A percentile compares a stretch with the other conserved stretches of the same genome.
phyloP scores from a whole-genome alignment of 2,329 filamentous ascomycete genomes.

The Botrytis byssoidea region DNA sequence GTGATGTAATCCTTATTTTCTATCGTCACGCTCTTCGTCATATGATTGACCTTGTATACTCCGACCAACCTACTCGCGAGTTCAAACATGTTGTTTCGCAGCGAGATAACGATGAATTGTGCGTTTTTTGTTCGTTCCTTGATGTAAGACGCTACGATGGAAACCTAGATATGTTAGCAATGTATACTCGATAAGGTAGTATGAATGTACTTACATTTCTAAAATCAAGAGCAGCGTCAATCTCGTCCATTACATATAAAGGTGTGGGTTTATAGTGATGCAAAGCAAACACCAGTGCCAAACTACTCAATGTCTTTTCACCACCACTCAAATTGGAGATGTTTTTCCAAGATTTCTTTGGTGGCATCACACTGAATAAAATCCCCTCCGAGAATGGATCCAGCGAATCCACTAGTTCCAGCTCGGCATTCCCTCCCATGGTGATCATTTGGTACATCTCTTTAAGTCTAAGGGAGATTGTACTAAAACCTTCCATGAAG shows the following conservation, averaged over 20 bases:
- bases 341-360: conserved; percentile 99
- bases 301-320: conserved; percentile 91
- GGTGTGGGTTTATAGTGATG: conserved; percentile 98
- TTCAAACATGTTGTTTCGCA: conserved; percentile 99
- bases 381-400: conserved; percentile 98
- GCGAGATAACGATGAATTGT: conserved; percentile 96
- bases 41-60: conserved; percentile 99
- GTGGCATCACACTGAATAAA: conserved; percentile 96
- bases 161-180: conserved; percentile 55
- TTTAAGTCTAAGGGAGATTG: conserved; percentile 90
- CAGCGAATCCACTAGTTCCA: conserved; percentile 92
- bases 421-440: conserved; percentile 96
- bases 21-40: conserved; percentile 90
- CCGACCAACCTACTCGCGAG: conserved; percentile 91
- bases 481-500: conserved; percentile 97
- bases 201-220: conserved; percentile 72
- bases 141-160: conserved; percentile 97
- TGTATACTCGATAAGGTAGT: background rate
- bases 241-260: conserved; percentile 99
- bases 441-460: conserved; percentile 99
- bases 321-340: conserved; percentile 94
- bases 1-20: conserved; percentile 75
- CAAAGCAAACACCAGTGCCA: conserved; percentile 95
- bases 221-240: conserved; percentile 96
- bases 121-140: conserved; percentile 99